Evolutionary conservation across 176 grass and related monocot genomes (phyloP), one percentile per base, ranked within the genome.

Genomic region (Alopecurus myosuroides): DNA sequence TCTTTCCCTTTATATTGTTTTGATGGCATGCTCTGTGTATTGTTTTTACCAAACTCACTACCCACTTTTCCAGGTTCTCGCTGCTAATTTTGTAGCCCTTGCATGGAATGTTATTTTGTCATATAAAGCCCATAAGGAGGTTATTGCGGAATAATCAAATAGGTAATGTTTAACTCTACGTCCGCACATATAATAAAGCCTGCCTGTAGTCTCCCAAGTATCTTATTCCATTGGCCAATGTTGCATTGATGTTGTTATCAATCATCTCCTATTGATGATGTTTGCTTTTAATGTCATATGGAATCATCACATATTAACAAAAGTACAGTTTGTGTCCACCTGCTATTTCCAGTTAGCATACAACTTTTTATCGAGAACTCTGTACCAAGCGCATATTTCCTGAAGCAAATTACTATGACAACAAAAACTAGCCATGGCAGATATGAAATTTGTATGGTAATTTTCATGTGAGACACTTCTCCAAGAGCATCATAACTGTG

Each of bases 71-170:
- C 57, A 79, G 56, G 77, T 79, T 79, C 77, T 79, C 31, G 78
- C 78, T 34, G 78, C 78, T 63, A 80, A 80, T 50, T 80, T 80
- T 80, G 78, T 80, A 66, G 78, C 78, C 58, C 78, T 80, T 66
- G 78, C 78, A 14, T 80, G 60, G 78, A 80, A 80, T 4, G 58
- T 80, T 30, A 80, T 80, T 67, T 46, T 80, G 26, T 80, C 78
- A 14, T 80, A 49, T 50, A 80, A 80, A 66, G 78, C 78, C 18
- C 79, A 81, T 46, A 81, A 68, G 60, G 61, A 49, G 58, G 78
- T 80, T 66, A 14, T 46, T 3, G 41, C 19, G 4, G 19, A 80
- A 65, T 75, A 75, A 29, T 31, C 72, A 51, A 52, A 75, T 80
- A 66, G 60, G 78, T 80, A 67, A 80, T 66, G 1, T 66, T 60